Conservation (phyloP, 2,329 filamentous ascomycete species). For the Alternaria arborescens region DNA sequence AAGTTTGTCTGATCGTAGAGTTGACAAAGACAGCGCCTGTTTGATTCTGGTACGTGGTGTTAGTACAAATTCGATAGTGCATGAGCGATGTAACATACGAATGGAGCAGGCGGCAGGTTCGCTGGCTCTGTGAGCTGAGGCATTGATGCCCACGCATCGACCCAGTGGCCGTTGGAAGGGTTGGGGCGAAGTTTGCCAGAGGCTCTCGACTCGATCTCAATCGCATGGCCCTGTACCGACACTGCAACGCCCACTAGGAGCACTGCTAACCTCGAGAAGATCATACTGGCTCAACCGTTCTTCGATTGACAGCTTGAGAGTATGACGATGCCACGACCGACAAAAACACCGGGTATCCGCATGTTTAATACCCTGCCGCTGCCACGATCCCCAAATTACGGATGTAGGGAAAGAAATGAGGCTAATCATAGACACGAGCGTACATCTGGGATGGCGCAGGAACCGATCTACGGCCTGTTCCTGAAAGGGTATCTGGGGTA, state of each 20-base stretch:
- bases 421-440: constrained; percentile 30
- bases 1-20: constrained; percentile 71
- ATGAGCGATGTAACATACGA: constrained; percentile 39
- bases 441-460: constrained; percentile 18
- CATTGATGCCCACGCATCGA: constrained; percentile 72
- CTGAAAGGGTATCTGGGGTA: constrained; percentile 25
- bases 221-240: constrained; percentile 20
- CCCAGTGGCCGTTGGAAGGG: constrained; percentile 60
- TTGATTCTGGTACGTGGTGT: constrained; percentile 56
- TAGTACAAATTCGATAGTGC: not conserved
- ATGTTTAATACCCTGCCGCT: constrained; percentile 25
- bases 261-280: constrained; percentile 22
- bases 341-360: not conserved
- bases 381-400: constrained; percentile 24
- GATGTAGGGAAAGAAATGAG: constrained; percentile 25
- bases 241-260: constrained; percentile 23
- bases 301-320: not conserved
- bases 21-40: constrained; percentile 65
- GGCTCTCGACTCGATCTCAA: constrained; percentile 7
- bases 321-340: not conserved
- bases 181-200: constrained; percentile 29
- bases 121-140: constrained; percentile 69
- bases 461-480: constrained; percentile 23
- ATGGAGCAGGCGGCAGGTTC: constrained; percentile 69
- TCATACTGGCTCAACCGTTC: constrained; percentile 19